These are phyloP conservation scores for Psilocybe mexicana DNA, from an alignment of 1,284 basidiomycete genomes.

Conservation along the genomic window DNA sequence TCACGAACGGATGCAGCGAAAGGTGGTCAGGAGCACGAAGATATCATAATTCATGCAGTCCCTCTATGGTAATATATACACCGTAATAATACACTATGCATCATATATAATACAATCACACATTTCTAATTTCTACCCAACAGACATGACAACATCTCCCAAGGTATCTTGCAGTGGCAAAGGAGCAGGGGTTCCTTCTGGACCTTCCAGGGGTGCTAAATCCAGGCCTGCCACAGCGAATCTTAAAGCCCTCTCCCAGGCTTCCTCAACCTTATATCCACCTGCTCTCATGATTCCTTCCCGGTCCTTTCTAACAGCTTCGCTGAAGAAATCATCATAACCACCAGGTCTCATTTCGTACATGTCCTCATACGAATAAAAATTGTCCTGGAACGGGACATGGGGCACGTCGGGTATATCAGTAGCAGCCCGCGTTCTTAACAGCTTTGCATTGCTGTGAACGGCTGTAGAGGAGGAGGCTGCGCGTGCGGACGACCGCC, in stretches of 20 bases:
- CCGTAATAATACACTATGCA: not conserved
- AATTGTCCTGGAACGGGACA: constrained; percentile 72
- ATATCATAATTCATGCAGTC: constrained; percentile 21
- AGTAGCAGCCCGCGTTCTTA: constrained; percentile 58
- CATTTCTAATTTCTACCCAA: constrained; percentile 11
- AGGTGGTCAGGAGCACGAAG: constrained; percentile 51
- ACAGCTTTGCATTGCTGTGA: constrained; percentile 52
- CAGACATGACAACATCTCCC: constrained; percentile 47
- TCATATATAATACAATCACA: constrained; percentile 5
- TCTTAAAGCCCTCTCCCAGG: constrained; percentile 85
- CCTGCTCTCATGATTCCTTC: constrained; percentile 84
- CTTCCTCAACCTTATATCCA: constrained; percentile 80
- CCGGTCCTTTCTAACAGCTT: constrained; percentile 71
- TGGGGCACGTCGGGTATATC: constrained; percentile 77
- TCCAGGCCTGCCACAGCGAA: constrained; percentile 78
- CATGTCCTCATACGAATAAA: constrained; percentile 73
- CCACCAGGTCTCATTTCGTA: constrained; percentile 49
- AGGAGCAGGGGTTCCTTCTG: constrained; percentile 16
- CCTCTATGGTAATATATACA: not conserved
- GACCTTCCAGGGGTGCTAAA: constrained; percentile 42
- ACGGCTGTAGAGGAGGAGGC: constrained; percentile 45
- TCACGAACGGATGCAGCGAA: constrained; percentile 47
- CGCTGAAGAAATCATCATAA: constrained; percentile 76
- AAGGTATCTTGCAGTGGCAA: constrained; percentile 24
- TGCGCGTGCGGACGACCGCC: constrained; percentile 56